Conservation (phyloP, 179 eudicot species). For the Silene vulgaris region DNA sequence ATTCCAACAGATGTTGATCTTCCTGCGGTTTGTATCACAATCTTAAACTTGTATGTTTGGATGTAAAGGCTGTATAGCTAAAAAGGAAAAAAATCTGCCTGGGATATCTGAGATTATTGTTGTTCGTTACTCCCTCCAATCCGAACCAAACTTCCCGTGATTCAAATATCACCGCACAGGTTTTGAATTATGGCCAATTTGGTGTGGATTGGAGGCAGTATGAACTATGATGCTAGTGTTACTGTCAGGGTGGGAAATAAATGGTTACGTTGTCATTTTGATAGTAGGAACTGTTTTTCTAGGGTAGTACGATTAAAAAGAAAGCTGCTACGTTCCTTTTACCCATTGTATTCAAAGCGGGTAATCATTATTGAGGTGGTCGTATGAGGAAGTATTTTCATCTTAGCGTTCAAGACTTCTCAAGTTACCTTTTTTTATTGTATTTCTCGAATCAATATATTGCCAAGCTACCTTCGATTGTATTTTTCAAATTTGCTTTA, state of each 20-base stretch:
- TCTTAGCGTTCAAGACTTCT: not conserved
- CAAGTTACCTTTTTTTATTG: constrained; percentile 1
- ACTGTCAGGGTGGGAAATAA: not conserved
- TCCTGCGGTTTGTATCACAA: constrained; percentile 63
- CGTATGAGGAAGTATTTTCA: no score
- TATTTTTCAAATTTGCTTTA: not conserved
- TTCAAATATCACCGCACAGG: not conserved
- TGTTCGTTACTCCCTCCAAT: not conserved
- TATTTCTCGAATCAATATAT: not conserved
- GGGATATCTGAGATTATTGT: not conserved
- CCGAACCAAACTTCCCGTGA: not conserved
- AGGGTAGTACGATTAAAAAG: not conserved
- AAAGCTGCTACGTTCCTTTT: not conserved
- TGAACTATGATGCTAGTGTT: not conserved
- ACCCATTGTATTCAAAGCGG: not conserved
- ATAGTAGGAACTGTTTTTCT: not conserved
- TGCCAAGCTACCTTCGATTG: not conserved
- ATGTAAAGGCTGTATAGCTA: constrained; percentile 5
- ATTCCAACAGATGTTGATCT: constrained; percentile 98
- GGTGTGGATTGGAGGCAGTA: not conserved
- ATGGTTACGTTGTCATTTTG: not conserved
- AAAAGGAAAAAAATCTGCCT: not conserved
- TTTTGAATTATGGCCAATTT: not conserved
- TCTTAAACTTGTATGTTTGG: constrained; percentile 6
- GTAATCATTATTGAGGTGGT: no score